Conservation (phyloP, 1,139 yeast species). For the Geotrichum citri-aurantii region DNA sequence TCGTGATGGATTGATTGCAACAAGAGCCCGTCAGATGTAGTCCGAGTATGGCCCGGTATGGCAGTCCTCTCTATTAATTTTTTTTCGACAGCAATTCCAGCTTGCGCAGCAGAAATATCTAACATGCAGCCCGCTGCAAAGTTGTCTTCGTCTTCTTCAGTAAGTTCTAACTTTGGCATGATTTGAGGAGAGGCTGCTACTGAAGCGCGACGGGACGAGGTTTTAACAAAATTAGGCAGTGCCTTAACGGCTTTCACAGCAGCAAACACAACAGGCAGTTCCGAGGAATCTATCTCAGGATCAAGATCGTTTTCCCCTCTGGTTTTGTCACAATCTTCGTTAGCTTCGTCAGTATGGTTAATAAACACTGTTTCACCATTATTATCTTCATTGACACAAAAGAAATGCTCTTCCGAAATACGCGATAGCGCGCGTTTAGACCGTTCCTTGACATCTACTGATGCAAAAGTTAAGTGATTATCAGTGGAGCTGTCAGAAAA, state of each 20-base stretch:
- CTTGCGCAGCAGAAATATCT: background rate
- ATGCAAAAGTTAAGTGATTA: background rate
- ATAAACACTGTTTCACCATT: background rate
- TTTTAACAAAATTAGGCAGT: background rate
- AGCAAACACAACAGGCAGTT: background rate
- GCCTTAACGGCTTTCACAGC: background rate
- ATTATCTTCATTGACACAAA: background rate
- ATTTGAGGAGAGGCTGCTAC: background rate
- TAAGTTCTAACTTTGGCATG: background rate
- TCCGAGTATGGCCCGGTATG: background rate
- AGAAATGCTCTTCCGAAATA: constrained; percentile 14
- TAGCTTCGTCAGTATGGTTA: background rate
- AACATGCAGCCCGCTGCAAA: background rate
- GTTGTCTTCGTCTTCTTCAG: background rate
- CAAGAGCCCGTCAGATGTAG: background rate
- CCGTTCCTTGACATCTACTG: background rate
- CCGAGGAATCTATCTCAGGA: background rate
- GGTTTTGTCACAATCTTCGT: background rate
- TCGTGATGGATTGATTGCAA: background rate
- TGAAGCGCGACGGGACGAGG: background rate
- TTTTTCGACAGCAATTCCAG: background rate
- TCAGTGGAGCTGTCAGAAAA: background rate
- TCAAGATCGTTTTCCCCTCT: background rate
- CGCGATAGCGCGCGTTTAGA: constrained; percentile 15
- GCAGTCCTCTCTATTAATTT: background rate